A percentile compares a stretch with the other conserved stretches of the same genome.
These are phyloP conservation scores for Ogataea neopini DNA, from an alignment of 805 yeast genomes.

Conservation along the genomic window DNA sequence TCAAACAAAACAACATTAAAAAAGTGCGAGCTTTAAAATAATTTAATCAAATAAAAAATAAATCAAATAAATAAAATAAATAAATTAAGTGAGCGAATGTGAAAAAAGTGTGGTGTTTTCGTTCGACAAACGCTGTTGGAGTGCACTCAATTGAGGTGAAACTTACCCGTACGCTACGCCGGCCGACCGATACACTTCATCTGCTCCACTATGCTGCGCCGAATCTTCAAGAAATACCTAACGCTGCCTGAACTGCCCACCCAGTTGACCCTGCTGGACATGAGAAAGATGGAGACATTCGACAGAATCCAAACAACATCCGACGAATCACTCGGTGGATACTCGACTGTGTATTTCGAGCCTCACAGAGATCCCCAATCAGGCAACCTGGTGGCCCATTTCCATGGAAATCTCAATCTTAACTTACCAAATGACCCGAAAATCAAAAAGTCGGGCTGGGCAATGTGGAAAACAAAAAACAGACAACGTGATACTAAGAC, in stretches of 20 bases:
- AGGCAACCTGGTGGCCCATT: conserved; percentile 53
- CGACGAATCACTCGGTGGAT: conserved; percentile 80
- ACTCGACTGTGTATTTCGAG: conserved; percentile 53
- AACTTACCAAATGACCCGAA: conserved; percentile 68
- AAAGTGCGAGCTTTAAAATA: neutral
- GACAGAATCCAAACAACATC: conserved; percentile 58
- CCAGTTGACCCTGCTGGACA: conserved; percentile 52
- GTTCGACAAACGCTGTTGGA: no score
- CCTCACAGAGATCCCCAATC: conserved; percentile 39
- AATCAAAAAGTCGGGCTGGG: conserved; percentile 65
- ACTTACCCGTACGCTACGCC: no score
- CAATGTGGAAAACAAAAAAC: conserved; percentile 82
- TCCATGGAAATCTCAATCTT: conserved; percentile 68
- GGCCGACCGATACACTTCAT: no score
- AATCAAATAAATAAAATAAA: no score
- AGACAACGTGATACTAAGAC: conserved; percentile 40
- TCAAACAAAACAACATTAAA: neutral
- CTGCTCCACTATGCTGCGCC: conserved; percentile 11
- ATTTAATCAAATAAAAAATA: neutral
- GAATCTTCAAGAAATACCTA: conserved; percentile 16
- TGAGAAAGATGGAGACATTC: conserved; percentile 51
- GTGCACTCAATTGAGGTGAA: no score
- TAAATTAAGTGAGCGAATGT: no score
- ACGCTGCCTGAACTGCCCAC: conserved; percentile 23
- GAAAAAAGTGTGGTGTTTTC: neutral